phyloP scores from a whole-genome alignment of 2,329 filamentous ascomycete genomes.

The Fusarium chuoi region DNA sequence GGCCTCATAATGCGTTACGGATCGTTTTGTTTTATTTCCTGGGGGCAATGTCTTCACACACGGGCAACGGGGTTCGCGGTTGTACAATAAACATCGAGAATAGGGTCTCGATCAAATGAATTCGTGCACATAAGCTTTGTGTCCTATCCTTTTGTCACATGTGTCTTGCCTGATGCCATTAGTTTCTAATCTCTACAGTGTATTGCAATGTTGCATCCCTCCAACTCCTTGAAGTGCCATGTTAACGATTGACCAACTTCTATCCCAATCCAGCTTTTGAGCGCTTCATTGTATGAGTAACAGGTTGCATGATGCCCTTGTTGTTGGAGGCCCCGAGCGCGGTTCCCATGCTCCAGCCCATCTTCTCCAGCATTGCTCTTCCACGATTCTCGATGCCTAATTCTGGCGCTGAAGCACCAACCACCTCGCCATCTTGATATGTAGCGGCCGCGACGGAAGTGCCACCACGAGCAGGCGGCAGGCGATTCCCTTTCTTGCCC shows the following conservation, averaged over 20 bases:
- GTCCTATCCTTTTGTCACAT: conserved; percentile 20
- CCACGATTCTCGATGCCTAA: conserved; percentile 85
- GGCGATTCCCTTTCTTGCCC: conserved; percentile 47
- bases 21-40: conserved; percentile 72
- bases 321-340: conserved; percentile 84
- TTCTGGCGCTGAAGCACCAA: conserved; percentile 86
- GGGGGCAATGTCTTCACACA: conserved; percentile 75
- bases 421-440: conserved; percentile 86
- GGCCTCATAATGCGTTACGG: conserved; percentile 79
- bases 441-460: conserved; percentile 46
- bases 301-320: conserved; percentile 87
- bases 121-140: conserved; percentile 66
- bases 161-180: background rate
- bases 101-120: conserved; percentile 70
- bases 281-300: conserved; percentile 87
- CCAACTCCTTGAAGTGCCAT: background rate
- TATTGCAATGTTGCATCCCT: background rate
- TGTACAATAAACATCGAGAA: conserved; percentile 78
- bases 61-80: conserved; percentile 76
- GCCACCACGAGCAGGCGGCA: conserved; percentile 40
- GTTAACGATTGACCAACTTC: background rate
- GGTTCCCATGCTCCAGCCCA: conserved; percentile 93
- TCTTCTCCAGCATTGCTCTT: conserved; percentile 89
- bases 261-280: conserved; percentile 85
- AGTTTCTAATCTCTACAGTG: background rate